A percentile compares a stretch with the other conserved stretches of the same genome.
These are phyloP conservation scores for Pichia scutulata DNA, from an alignment of 805 yeast genomes.

Conservation along the genomic window DNA sequence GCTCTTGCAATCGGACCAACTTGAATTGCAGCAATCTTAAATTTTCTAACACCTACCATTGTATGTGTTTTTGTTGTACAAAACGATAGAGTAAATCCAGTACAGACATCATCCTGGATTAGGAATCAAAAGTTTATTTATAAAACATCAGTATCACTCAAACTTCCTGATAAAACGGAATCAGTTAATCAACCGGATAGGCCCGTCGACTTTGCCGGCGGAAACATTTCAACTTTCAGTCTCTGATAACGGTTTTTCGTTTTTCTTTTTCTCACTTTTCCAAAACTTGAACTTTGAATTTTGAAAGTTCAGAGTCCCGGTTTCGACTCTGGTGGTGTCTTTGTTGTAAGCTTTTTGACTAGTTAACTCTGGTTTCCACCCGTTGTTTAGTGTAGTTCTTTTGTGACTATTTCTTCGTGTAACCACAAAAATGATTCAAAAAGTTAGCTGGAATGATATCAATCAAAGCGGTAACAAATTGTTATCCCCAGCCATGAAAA, in stretches of 20 bases:
- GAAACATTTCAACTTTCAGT: neutral
- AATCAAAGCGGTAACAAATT: conserved; percentile 24
- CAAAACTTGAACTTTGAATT: no score
- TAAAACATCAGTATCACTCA: no score
- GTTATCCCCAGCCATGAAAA: conserved; percentile 35
- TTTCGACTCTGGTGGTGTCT: neutral
- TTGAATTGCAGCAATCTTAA: conserved; percentile 29
- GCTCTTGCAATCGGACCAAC: conserved; percentile 29
- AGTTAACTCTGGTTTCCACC: no score
- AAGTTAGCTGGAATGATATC: conserved; percentile 31
- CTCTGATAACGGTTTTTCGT: neutral
- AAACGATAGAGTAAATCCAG: no score
- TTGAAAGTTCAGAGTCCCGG: no score
- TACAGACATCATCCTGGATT: no score
- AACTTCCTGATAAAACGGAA: no score
- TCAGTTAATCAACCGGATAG: neutral
- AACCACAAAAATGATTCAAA: conserved; percentile 12
- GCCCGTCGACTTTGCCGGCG: neutral
- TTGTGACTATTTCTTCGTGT: neutral
- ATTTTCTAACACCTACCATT: conserved; percentile 8
- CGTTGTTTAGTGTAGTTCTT: no score
- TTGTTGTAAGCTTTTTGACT: no score
- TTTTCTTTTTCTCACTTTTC: no score
- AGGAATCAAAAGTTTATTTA: no score
- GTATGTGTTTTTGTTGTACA: neutral